Evolutionary conservation across 2,329 filamentous ascomycete species (phyloP).

Genomic region (Boeremia exigua): DNA sequence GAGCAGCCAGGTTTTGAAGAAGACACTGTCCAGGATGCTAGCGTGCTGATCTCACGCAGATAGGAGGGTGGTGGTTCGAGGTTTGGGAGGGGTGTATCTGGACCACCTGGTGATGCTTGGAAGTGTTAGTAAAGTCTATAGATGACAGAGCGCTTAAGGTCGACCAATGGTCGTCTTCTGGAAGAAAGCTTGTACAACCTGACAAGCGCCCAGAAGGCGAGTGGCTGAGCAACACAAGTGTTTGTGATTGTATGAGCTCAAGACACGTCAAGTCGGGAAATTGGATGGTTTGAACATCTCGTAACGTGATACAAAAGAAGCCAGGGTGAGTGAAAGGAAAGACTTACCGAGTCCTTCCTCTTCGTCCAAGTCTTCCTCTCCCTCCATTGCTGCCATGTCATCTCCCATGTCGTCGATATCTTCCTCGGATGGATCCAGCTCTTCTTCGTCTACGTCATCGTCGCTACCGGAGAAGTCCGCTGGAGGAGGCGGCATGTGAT

Average conservation of each 20-base stretch:
- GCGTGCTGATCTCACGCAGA: conserved; percentile 83
- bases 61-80: conserved; percentile 49
- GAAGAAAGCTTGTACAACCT: conserved; percentile 1
- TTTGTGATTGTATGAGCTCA: neutral
- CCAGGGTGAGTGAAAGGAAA: neutral
- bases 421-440: conserved; percentile 26
- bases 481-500: conserved; percentile 23
- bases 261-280: neutral
- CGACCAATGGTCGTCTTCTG: neutral
- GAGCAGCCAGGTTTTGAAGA: conserved; percentile 82
- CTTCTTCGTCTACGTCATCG: conserved; percentile 30
- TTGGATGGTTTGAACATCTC: neutral
- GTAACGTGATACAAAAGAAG: conserved; percentile 1
- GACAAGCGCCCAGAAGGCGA: neutral
- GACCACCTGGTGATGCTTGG: conserved; percentile 25
- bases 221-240: neutral
- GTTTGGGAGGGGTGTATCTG: conserved; percentile 22
- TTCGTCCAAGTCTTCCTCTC: conserved; percentile 57
- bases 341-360: conserved; percentile 33
- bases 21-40: conserved; percentile 83
- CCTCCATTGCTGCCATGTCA: conserved; percentile 31
- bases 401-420: conserved; percentile 33
- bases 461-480: conserved; percentile 39
- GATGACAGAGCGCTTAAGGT: neutral
- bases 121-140: conserved; percentile 3